These are phyloP conservation scores for Echria macrotheca DNA, from an alignment of 495 filamentous ascomycete genomes.

Conservation along the genomic window DNA sequence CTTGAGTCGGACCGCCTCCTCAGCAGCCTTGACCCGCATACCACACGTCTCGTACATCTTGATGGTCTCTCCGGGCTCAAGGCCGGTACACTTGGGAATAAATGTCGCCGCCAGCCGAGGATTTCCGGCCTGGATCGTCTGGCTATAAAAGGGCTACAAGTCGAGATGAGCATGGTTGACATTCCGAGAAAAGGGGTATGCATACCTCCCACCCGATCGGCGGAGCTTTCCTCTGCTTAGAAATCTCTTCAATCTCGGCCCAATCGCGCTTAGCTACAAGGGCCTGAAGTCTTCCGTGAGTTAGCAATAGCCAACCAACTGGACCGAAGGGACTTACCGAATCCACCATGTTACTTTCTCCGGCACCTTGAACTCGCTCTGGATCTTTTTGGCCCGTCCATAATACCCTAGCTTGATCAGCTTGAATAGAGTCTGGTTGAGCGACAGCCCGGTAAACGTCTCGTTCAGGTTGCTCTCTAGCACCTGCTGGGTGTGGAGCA, in stretches of 20 bases:
- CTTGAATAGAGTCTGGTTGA: constrained; percentile 87
- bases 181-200: constrained; percentile 8
- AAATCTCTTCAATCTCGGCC: constrained; percentile 84
- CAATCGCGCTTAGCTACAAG: constrained; percentile 85
- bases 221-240: constrained; percentile 63
- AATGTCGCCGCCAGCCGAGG: constrained; percentile 77
- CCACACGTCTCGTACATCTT: constrained; percentile 97
- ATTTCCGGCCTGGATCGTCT: constrained; percentile 82
- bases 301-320: neutral
- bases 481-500: constrained; percentile 78
- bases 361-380: constrained; percentile 85
- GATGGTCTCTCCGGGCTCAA: constrained; percentile 58
- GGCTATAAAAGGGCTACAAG: constrained; percentile 87
- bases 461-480: constrained; percentile 79
- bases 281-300: constrained; percentile 60
- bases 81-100: constrained; percentile 73
- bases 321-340: constrained; percentile 30
- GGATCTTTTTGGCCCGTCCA: constrained; percentile 76
- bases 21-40: constrained; percentile 80
- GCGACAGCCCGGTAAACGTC: constrained; percentile 68
- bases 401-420: constrained; percentile 68
- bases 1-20: constrained; percentile 81
- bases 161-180: neutral
- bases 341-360: constrained; percentile 91
- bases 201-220: constrained; percentile 96